A percentile compares a stretch with the other conserved stretches of the same genome.
These are phyloP conservation scores for Stevia rebaudiana DNA, from an alignment of 140 eudicot species.

Conservation along the genomic window DNA sequence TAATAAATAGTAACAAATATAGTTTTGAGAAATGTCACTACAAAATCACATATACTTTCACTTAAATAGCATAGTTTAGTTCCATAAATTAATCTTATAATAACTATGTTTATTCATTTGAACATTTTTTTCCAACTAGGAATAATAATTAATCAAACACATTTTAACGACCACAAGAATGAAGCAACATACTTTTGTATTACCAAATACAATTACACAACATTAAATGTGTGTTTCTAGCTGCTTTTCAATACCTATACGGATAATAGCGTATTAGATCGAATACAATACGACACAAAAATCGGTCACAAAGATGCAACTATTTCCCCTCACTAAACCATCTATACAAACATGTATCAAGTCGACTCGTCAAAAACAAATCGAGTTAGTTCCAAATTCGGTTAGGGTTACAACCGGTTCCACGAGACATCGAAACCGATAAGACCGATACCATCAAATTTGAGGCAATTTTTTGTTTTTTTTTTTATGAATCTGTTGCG, in stretches of 20 bases:
- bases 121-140: too few species aligned
- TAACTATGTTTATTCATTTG: too few species aligned
- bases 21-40: too few species aligned
- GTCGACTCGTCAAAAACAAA: slow-evolving; percentile 15
- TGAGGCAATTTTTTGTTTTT: too few species aligned
- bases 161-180: too few species aligned
- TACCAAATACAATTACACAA: slow-evolving; percentile 9
- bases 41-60: too few species aligned
- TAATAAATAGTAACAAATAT: too few species aligned
- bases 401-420: slow-evolving; percentile 29
- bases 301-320: slow-evolving; percentile 12
- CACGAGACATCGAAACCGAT: slow-evolving; percentile 14
- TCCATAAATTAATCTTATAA: too few species aligned
- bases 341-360: slow-evolving; percentile 32
- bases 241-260: slow-evolving; percentile 12
- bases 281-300: slow-evolving; percentile 14
- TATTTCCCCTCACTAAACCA: slow-evolving; percentile 20
- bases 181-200: neutral
- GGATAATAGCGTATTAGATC: neutral
- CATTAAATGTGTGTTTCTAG: slow-evolving; percentile 8
- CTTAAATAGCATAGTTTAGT: too few species aligned
- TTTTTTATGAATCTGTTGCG: slow-evolving; percentile 3
- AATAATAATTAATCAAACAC: too few species aligned
- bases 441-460: slow-evolving; percentile 15
- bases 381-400: slow-evolving; percentile 23